Evolutionary conservation across 257 asterid genomes (phyloP), one percentile per base, ranked within the genome.

Genomic region (Linderniella brevidens): DNA sequence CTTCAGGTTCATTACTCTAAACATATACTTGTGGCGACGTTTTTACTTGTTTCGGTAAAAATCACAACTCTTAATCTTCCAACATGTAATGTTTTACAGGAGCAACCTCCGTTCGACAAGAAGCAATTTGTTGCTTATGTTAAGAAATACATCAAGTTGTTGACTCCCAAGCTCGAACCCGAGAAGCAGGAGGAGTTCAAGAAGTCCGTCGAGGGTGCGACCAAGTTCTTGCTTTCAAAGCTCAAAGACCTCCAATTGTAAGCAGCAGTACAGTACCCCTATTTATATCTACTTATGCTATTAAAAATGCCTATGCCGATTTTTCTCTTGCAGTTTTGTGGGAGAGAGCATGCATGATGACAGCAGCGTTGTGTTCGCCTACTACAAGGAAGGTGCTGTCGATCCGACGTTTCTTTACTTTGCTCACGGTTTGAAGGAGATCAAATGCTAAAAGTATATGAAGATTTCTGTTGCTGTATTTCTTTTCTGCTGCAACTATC

Each of bases 71-170:
- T 25, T 25, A 25, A 25, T 25, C 32, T 6, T 25, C 32, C 32
- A 25, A 25, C 6, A 25, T n/a, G n/a, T n/a, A 25, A 2, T 25
- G 42, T 12, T 38, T 39, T 71, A 16, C 41, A 86, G 96, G 96
- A 86, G 58, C 94, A 86, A 86, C 96, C 96, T 16, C 53, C 94
- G 12, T 86, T 70, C n/a, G 90, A 82, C 67, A 86, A 79, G 76
- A 86, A 86, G 68, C 79, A 49, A 19, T 86, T 86, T 41, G 62
- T 79, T 44, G 68, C 57, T 0, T 73, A 32, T 62, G 65, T 82
- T 5, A 86, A 86, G 69, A 82, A 64, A 52, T 81, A 81, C 63
- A 78, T 86, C 65, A 79, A 86, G 64, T 6, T 11, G 37, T 64
- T 82, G 93, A 52, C 82, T 0, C 51, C 80, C 36, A 72, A 79